A percentile compares a stretch with the other conserved stretches of the same genome.
Conservation (phyloP, 2,329 filamentous ascomycete species). For the Epicoccum nigrum region DNA sequence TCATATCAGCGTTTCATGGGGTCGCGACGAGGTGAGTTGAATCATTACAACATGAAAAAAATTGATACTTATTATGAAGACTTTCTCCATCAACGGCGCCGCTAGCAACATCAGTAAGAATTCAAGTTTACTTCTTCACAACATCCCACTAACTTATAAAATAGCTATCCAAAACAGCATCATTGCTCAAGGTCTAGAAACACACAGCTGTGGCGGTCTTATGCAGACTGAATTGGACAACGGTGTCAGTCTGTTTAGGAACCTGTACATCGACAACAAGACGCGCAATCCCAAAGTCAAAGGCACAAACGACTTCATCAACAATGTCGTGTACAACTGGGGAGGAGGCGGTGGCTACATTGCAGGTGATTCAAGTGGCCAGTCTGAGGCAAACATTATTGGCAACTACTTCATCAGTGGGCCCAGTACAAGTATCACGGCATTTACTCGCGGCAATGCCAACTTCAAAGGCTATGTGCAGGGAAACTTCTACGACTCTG, state of each 20-base stretch:
- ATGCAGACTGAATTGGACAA: slow-evolving; percentile 56
- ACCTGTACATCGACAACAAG: slow-evolving; percentile 64
- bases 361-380: slow-evolving; percentile 56
- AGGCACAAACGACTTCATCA: slow-evolving; percentile 61
- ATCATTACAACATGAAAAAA: too few species aligned
- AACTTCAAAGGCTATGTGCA: slow-evolving; percentile 61
- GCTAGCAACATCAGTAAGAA: slow-evolving; percentile 52
- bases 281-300: slow-evolving; percentile 65
- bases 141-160: not conserved
- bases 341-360: slow-evolving; percentile 62
- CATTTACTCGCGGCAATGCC: slow-evolving; percentile 62
- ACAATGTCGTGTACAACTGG: slow-evolving; percentile 63
- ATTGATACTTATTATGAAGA: too few species aligned
- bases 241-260: slow-evolving; percentile 59
- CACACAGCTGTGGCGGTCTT: slow-evolving; percentile 60
- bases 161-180: slow-evolving; percentile 58
- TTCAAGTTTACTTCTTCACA: not conserved
- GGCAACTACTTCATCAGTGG: slow-evolving; percentile 65
- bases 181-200: slow-evolving; percentile 61
- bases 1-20: slow-evolving; percentile 61
- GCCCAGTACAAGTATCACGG: slow-evolving; percentile 56
- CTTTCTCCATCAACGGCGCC: slow-evolving; percentile 58
- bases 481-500: slow-evolving; percentile 59
- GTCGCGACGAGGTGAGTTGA: too few species aligned
- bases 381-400: slow-evolving; percentile 59